Percentiles rank a stretch among this genome's conserved stretches.
phyloP scores from a whole-genome alignment of 2,329 filamentous ascomycete species.

The Beauveria medogensis region DNA sequence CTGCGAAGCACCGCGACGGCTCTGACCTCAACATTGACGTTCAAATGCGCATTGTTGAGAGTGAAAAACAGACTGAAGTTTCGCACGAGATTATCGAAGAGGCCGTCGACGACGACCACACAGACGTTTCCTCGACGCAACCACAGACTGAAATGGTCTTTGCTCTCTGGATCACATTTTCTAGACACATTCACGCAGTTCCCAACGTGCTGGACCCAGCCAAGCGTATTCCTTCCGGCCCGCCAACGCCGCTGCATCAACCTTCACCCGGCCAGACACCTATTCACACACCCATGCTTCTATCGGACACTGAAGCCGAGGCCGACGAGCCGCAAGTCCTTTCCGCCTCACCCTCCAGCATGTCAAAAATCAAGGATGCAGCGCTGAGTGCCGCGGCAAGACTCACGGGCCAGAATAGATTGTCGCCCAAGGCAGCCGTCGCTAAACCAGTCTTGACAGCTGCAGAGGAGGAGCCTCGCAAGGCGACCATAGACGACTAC shows the following conservation, averaged over 20 bases:
- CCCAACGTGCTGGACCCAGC: conserved; percentile 51
- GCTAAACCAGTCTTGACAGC: conserved; percentile 23
- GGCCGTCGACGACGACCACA: conserved; percentile 38
- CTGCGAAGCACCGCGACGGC: conserved; percentile 82
- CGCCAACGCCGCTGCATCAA: conserved; percentile 66
- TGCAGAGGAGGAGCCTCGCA: conserved; percentile 37
- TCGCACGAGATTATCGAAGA: conserved; percentile 60
- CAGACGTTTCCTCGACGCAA: conserved; percentile 22
- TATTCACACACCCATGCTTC: conserved; percentile 47
- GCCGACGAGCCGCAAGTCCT: conserved; percentile 38
- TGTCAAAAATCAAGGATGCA: conserved; percentile 49
- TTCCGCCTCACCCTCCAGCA: conserved; percentile 32
- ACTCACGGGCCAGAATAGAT: conserved; percentile 34
- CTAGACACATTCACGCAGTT: conserved; percentile 76
- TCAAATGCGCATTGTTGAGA: conserved; percentile 93
- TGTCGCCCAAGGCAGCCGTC: conserved; percentile 20
- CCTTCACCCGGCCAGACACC: conserved; percentile 67
- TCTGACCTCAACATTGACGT: conserved; percentile 89
- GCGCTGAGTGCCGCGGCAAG: conserved; percentile 48
- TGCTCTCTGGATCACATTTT: conserved; percentile 96
- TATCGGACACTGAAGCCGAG: conserved; percentile 42
- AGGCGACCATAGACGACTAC: conserved; percentile 86
- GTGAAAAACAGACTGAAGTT: conserved; percentile 58
- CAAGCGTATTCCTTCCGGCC: conserved; percentile 38
- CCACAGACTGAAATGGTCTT: conserved; percentile 72